These are phyloP conservation scores for Salix udensis DNA, from an alignment of 345 rosid genomes.

Conservation along the genomic window DNA sequence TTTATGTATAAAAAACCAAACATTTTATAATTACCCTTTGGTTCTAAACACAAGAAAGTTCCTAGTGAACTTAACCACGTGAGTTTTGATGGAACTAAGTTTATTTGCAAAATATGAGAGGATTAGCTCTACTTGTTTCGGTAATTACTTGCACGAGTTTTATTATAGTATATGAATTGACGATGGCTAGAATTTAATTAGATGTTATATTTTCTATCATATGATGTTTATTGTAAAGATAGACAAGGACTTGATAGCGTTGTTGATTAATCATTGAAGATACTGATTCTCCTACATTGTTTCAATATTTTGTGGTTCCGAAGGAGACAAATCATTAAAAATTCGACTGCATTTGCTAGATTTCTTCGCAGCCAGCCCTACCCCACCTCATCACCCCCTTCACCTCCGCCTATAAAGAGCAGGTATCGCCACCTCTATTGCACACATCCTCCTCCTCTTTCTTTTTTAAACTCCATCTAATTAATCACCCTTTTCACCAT, in stretches of 20 bases:
- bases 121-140: background rate
- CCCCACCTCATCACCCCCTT: conserved; percentile 27
- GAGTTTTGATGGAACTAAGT: background rate
- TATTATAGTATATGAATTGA: background rate
- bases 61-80: conserved; percentile 3
- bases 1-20: background rate
- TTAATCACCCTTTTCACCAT: conserved; percentile 1
- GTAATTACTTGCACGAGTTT: background rate
- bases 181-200: background rate
- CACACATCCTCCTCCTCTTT: conserved; percentile 26
- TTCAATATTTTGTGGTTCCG: conserved; percentile 40
- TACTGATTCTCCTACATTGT: conserved; percentile 39
- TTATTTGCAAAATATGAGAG: background rate
- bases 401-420: conserved; percentile 59
- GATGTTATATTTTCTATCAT: background rate
- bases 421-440: conserved; percentile 43
- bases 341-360: conserved; percentile 37
- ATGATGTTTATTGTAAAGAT: background rate
- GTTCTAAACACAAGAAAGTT: background rate
- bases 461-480: conserved; percentile 6
- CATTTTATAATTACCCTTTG: background rate
- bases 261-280: conserved; percentile 3
- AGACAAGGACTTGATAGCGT: conserved; percentile 8
- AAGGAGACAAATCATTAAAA: conserved; percentile 58
- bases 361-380: conserved; percentile 43